A percentile compares a stretch with the other conserved stretches of the same genome.
phyloP scores from a whole-genome alignment of 176 grass and related monocot species.

The Oropetium thomaeum region DNA sequence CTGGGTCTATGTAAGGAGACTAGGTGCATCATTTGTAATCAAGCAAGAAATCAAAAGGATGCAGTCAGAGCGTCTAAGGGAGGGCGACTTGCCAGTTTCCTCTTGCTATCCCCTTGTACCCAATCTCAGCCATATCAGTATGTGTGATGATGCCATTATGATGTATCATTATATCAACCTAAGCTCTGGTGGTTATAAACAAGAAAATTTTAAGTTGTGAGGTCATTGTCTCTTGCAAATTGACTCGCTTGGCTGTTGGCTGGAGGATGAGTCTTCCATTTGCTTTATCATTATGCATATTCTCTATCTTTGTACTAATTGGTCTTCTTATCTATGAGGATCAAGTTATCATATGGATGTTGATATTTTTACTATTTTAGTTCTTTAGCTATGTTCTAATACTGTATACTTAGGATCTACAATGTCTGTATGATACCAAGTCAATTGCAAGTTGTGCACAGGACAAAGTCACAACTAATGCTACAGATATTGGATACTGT shows the following conservation, averaged over 20 bases:
- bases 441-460: slow-evolving; percentile 8
- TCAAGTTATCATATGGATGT: background rate
- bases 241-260: slow-evolving; percentile 7
- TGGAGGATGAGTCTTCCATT: slow-evolving; percentile 3
- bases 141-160: background rate
- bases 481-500: background rate
- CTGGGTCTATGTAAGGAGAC: too few species aligned
- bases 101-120: too few species aligned
- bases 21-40: too few species aligned
- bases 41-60: too few species aligned
- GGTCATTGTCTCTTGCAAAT: background rate
- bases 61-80: too few species aligned
- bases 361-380: background rate
- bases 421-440: background rate
- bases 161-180: background rate
- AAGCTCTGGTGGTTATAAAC: background rate
- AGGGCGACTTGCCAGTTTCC: too few species aligned
- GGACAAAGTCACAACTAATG: background rate
- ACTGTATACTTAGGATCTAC: background rate
- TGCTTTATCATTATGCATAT: background rate
- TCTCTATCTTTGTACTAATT: background rate
- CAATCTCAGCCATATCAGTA: too few species aligned
- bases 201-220: background rate
- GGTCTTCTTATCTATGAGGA: background rate
- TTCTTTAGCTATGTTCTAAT: slow-evolving; percentile 7